phyloP scores from a whole-genome alignment of 108 stramenopile genomes.

The Cyclotella kingstonii region DNA sequence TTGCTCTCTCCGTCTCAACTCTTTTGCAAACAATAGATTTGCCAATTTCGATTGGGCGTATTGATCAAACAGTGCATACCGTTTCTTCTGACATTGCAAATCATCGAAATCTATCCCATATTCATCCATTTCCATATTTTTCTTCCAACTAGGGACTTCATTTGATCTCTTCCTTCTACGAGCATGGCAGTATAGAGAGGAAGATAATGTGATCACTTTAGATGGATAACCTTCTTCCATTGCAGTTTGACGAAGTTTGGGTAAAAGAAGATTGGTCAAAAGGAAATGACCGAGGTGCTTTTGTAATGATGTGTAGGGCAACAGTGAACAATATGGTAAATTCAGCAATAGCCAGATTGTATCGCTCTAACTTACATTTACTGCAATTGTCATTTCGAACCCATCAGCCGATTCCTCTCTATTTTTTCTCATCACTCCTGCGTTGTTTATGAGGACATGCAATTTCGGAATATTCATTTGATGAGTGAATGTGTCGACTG shows the following conservation, averaged over 20 bases:
- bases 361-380: constrained; percentile 65
- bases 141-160: constrained; percentile 51
- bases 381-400: constrained; percentile 78
- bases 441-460: constrained; percentile 83
- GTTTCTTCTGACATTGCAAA: constrained; percentile 52
- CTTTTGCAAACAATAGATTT: constrained; percentile 79
- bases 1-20: constrained; percentile 53
- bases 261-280: constrained; percentile 61
- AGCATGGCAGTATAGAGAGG: constrained; percentile 25
- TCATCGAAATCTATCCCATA: constrained; percentile 70
- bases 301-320: too few relatives aligned
- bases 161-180: constrained; percentile 22
- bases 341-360: too few relatives aligned
- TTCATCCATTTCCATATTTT: constrained; percentile 17
- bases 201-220: constrained; percentile 38
- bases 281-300: constrained; percentile 84
- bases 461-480: constrained; percentile 29
- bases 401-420: constrained; percentile 58
- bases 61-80: constrained; percentile 80
- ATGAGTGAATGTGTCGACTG: constrained; percentile 17
- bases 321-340: too few relatives aligned
- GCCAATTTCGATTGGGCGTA: constrained; percentile 87
- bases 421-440: constrained; percentile 80
- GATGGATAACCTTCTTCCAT: constrained; percentile 17
- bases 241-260: constrained; percentile 40